Percentiles rank a stretch among this genome's conserved stretches.
Conservation (phyloP, 768 basidiomycete genomes). For the Sarcomyxa edulis region DNA sequence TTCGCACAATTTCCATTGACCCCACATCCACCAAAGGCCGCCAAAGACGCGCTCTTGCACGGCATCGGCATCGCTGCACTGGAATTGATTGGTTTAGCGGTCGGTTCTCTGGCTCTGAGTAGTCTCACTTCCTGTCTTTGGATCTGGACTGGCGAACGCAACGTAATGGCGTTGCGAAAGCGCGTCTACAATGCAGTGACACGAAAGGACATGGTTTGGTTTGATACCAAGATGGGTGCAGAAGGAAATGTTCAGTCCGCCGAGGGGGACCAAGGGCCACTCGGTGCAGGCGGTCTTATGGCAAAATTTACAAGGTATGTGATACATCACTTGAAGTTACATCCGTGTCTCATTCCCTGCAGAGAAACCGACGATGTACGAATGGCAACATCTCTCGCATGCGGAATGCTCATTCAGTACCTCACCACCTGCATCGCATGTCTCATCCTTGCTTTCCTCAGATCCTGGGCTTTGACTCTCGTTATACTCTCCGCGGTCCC, state of each 20-base stretch:
- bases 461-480: conserved; percentile 80
- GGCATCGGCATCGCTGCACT: conserved; percentile 58
- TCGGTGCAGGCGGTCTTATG: conserved; percentile 90
- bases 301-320: conserved; percentile 81
- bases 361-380: conserved; percentile 97
- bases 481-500: conserved; percentile 92
- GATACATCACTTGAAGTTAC: background rate
- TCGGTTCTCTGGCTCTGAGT: conserved; percentile 64
- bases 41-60: conserved; percentile 48
- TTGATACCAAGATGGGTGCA: conserved; percentile 71
- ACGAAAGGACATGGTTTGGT: conserved; percentile 82
- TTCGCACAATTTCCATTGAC: conserved; percentile 54
- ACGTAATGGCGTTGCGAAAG: conserved; percentile 61
- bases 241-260: conserved; percentile 37
- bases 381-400: conserved; percentile 72
- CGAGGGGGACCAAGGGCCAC: conserved; percentile 40
- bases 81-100: conserved; percentile 60
- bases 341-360: conserved; percentile 4
- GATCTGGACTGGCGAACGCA: conserved; percentile 85
- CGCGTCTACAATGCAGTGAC: conserved; percentile 66
- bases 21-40: conserved; percentile 24
- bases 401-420: conserved; percentile 77
- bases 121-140: conserved; percentile 75
- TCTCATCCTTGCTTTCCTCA: conserved; percentile 75
- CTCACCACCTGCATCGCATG: conserved; percentile 74